Evolutionary conservation across 2,329 filamentous ascomycete species (phyloP).

Genomic region (Fusarium sp.): DNA sequence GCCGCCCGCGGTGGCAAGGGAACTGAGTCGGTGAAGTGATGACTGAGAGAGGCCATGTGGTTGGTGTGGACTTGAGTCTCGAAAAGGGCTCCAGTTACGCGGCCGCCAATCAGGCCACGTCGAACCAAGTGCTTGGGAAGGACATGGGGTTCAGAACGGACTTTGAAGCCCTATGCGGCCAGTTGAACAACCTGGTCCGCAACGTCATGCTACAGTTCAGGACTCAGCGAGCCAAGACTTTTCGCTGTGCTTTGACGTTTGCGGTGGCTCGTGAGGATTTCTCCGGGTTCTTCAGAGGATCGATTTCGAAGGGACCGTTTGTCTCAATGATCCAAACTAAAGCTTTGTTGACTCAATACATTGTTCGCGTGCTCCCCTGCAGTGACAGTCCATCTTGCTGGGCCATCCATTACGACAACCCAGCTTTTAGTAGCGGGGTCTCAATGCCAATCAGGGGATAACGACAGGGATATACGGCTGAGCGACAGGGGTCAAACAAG

Average conservation of each 20-base stretch:
- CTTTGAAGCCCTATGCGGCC: slow-evolving; percentile 30
- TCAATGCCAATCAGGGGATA: slow-evolving; percentile 42
- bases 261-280: slow-evolving; percentile 1
- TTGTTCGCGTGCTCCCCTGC: slow-evolving; percentile 24
- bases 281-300: not conserved
- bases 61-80: slow-evolving; percentile 31
- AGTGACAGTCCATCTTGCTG: slow-evolving; percentile 21
- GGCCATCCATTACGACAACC: slow-evolving; percentile 29
- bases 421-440: slow-evolving; percentile 30
- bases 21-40: slow-evolving; percentile 35
- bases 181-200: slow-evolving; percentile 23
- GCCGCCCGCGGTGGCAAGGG: slow-evolving; percentile 40
- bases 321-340: slow-evolving; percentile 23
- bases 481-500: slow-evolving; percentile 30
- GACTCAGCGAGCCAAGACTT: not conserved
- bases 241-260: not conserved
- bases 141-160: slow-evolving; percentile 31
- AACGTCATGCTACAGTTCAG: slow-evolving; percentile 27
- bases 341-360: slow-evolving; percentile 32
- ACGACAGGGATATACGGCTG: slow-evolving; percentile 35
- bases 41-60: slow-evolving; percentile 22
- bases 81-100: slow-evolving; percentile 25
- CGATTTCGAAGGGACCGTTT: slow-evolving; percentile 9
- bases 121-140: slow-evolving; percentile 40
- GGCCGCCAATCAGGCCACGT: slow-evolving; percentile 44